Conservation (phyloP, 2,329 filamentous ascomycete species). For the Pyricularia sp. region DNA sequence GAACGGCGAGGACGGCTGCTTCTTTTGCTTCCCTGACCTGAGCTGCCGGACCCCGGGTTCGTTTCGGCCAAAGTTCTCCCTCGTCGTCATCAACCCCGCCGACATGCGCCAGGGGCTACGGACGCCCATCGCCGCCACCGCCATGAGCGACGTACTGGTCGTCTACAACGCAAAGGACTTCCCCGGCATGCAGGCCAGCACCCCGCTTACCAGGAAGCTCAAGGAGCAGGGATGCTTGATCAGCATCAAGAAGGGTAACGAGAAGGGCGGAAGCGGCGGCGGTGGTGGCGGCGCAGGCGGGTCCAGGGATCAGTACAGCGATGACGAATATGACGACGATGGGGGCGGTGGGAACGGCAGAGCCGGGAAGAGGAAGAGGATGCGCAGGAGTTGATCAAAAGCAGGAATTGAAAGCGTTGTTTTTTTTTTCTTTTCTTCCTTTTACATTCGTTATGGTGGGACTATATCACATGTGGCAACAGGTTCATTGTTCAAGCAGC, state of each 20-base stretch:
- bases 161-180: slow-evolving; percentile 83
- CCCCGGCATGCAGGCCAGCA: slow-evolving; percentile 73
- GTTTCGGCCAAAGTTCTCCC: slow-evolving; percentile 66
- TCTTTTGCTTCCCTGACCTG: slow-evolving; percentile 79
- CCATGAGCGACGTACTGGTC: slow-evolving; percentile 62
- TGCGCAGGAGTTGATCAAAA: neutral
- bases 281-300: slow-evolving; percentile 10
- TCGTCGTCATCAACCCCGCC: slow-evolving; percentile 61
- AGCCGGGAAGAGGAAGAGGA: neutral
- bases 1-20: slow-evolving; percentile 62
- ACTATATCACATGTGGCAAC: no score
- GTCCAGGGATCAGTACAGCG: slow-evolving; percentile 28
- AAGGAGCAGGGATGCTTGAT: slow-evolving; percentile 77
- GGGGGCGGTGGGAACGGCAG: slow-evolving; percentile 12
- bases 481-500: neutral
- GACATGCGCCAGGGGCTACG: slow-evolving; percentile 42
- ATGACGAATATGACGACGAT: slow-evolving; percentile 31
- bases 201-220: slow-evolving; percentile 60
- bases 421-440: neutral
- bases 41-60: slow-evolving; percentile 68
- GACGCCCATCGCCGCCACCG: slow-evolving; percentile 40
- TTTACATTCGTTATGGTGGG: no score
- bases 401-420: neutral
- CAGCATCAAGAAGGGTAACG: slow-evolving; percentile 78
- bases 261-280: slow-evolving; percentile 33